Conservation (phyloP, 1,284 basidiomycete genomes). For the Apiotrichum gamsii region DNA sequence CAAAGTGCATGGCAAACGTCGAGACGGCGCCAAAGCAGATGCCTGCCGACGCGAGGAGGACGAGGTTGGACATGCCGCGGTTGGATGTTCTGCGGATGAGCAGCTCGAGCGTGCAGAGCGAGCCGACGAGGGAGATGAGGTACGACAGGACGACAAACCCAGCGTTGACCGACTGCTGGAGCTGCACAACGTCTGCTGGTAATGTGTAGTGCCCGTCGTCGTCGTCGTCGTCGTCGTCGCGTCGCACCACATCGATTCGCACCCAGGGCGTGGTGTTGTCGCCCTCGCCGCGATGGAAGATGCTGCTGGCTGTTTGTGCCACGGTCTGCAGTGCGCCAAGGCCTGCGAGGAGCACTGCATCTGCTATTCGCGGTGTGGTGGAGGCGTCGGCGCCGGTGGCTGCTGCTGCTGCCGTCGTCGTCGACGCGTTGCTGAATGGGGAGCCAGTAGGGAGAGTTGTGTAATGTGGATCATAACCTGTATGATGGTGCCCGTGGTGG, state of each 20-base stretch:
- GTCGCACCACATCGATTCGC: slow-evolving; percentile 1
- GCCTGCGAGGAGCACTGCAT: not conserved
- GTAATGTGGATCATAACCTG: slow-evolving; percentile 9
- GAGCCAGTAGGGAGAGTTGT: not conserved
- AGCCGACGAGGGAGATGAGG: slow-evolving; percentile 46
- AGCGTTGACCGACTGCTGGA: slow-evolving; percentile 20
- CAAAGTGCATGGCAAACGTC: slow-evolving; percentile 49
- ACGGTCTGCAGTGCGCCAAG: not conserved
- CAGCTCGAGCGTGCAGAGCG: slow-evolving; percentile 48
- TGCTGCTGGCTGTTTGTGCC: not conserved
- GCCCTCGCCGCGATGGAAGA: not conserved
- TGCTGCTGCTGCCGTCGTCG: not conserved
- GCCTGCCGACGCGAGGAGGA: slow-evolving; percentile 45
- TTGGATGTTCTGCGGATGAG: slow-evolving; percentile 46
- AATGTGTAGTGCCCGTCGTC: not conserved
- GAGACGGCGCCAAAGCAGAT: slow-evolving; percentile 49
- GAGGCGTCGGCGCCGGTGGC: too few relatives aligned
- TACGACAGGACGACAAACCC: slow-evolving; percentile 48
- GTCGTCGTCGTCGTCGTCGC: slow-evolving; percentile 14
- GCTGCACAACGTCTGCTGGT: slow-evolving; percentile 24
- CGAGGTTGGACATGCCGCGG: slow-evolving; percentile 42
- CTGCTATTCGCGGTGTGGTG: not conserved
- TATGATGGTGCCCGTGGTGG: not conserved
- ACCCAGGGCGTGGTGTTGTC: not conserved
- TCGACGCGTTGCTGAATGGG: not conserved